A percentile compares a stretch with the other conserved stretches of the same genome.
Evolutionary conservation across 495 filamentous ascomycete genomes (phyloP).

Genomic region (Pyrenopolyporus hunteri): DNA sequence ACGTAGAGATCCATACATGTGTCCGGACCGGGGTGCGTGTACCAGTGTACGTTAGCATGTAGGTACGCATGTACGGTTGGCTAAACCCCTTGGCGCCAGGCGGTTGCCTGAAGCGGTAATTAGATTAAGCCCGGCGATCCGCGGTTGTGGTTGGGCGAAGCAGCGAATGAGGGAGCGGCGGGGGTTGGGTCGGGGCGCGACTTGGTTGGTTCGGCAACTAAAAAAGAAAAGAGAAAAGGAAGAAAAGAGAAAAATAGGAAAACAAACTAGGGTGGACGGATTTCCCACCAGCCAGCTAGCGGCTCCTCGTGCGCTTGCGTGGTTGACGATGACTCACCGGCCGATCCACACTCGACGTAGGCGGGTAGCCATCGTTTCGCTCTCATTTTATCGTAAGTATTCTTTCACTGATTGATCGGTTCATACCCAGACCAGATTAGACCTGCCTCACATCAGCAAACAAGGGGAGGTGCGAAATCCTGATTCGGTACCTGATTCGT

Average conservation of each 20-base stretch:
- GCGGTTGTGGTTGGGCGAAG: no score
- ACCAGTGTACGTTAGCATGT: no score
- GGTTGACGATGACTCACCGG: slow-evolving; percentile 39
- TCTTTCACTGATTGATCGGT: not conserved
- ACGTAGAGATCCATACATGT: no score
- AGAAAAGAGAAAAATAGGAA: not conserved
- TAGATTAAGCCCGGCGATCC: no score
- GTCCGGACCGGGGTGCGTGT: no score
- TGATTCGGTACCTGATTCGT: slow-evolving; percentile 25
- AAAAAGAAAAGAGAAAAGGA: not conserved
- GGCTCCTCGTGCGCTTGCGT: slow-evolving; percentile 5
- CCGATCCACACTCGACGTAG: slow-evolving; percentile 13
- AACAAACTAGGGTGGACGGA: no score
- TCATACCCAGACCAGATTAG: not conserved
- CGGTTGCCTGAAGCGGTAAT: slow-evolving; percentile 31
- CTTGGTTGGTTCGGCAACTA: slow-evolving; percentile 8
- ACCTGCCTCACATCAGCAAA: slow-evolving; percentile 41
- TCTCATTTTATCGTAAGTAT: no score
- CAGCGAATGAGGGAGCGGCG: no score
- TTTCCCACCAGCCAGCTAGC: no score
- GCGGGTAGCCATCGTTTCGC: slow-evolving; percentile 1
- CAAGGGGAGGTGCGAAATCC: slow-evolving; percentile 16
- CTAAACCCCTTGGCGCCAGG: slow-evolving; percentile 6
- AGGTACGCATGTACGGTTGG: slow-evolving; percentile 6
- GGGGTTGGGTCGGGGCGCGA: no score